Base-by-base conservation (phyloP, 306 rosid genomes). In the Rosa rugosa region DNA sequence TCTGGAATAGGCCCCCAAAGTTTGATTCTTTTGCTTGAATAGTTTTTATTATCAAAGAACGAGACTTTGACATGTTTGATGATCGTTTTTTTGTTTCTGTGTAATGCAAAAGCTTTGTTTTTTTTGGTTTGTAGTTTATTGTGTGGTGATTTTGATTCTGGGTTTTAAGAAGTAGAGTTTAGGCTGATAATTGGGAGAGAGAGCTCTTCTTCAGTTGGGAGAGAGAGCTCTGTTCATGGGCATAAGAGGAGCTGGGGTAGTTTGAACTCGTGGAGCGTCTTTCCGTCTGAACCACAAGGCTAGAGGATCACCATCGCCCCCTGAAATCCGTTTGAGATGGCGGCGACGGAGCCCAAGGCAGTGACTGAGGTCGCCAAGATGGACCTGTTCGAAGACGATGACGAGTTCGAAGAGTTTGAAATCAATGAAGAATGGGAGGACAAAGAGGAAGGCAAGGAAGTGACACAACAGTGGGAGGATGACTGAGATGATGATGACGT, bases 401-500 rank as follows among this genome's bases (percentile, higher is more conserved):
- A 90, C 36, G 97, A 92, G 69, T 92, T 92, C 49, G 87, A 86
- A 77, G 89, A 86, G 83, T 86, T 86, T 80, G 93, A 92, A 51
- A 83, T 89, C 82, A 84, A 87, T 51, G 92, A 87, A 86, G 96
- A 87, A 66, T 90, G 94, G 98, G 96, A 87, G 44, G 90, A 81
- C 76, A 85, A 82, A 60, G 98, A 91, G 82, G 98, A 88, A 81
- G 96, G 90, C 13, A 91, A 87, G 47, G 97, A 94, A 76, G 86
- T 85, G 72, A 78, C 86, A 5, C 98, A 91, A 69, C 97, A 94
- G 83, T 94, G 98, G 98, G 97, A 94, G 82, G 97, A 94, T 77
- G 98, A 94, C 70, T 94, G 98, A 97, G 98, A 94, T 60, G 98
- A 91, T 71, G 96, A 94, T 5, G 98, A 94, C 65, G 97, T 94